Conservation (phyloP, 2,329 filamentous ascomycete genomes). For the Nakataea oryzae region DNA sequence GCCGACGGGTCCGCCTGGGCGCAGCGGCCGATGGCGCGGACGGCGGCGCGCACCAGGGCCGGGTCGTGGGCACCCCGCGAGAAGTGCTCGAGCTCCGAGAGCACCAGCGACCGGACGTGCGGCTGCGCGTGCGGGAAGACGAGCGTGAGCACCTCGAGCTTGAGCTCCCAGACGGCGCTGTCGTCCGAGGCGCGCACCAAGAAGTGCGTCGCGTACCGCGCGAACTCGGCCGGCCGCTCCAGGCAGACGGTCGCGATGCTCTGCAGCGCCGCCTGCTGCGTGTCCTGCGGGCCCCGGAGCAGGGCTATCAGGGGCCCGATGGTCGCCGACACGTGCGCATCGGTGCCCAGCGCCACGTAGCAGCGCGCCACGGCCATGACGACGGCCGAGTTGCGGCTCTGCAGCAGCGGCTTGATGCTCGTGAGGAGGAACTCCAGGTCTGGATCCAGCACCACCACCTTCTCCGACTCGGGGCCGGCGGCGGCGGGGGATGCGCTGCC, state of each 20-base stretch:
- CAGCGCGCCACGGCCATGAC: slow-evolving; percentile 78
- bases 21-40: slow-evolving; percentile 81
- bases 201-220: slow-evolving; percentile 82
- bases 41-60: slow-evolving; percentile 74
- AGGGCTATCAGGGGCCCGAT: slow-evolving; percentile 81
- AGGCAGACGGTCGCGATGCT: slow-evolving; percentile 94
- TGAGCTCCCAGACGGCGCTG: slow-evolving; percentile 77
- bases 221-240: slow-evolving; percentile 65
- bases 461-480: slow-evolving; percentile 29
- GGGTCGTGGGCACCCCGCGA: slow-evolving; percentile 58
- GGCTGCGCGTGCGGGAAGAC: slow-evolving; percentile 75
- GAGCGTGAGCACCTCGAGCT: slow-evolving; percentile 82
- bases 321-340: slow-evolving; percentile 62
- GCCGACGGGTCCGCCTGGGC: slow-evolving; percentile 67
- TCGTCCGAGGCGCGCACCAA: slow-evolving; percentile 72
- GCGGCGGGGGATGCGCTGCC: background rate
- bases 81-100: slow-evolving; percentile 92
- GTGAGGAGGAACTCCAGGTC: slow-evolving; percentile 77
- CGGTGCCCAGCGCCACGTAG: slow-evolving; percentile 75
- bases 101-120: slow-evolving; percentile 72
- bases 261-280: slow-evolving; percentile 81
- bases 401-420: slow-evolving; percentile 71
- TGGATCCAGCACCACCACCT: slow-evolving; percentile 60
- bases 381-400: slow-evolving; percentile 87
- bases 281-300: slow-evolving; percentile 73